phyloP scores from a whole-genome alignment of 306 rosid genomes.

The Medicago ruthenica region DNA sequence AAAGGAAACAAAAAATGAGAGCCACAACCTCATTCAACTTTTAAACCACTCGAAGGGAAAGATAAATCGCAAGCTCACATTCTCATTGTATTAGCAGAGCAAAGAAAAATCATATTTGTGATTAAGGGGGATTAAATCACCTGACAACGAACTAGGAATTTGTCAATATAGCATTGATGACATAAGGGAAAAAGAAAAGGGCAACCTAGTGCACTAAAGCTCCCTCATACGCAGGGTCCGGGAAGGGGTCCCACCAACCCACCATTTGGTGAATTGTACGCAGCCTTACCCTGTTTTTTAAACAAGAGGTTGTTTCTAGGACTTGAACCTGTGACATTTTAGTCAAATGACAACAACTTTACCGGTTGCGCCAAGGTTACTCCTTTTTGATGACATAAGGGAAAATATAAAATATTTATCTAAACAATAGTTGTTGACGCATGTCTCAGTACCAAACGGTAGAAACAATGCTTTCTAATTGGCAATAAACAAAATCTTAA shows the following conservation, averaged over 20 bases:
- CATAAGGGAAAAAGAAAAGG: no score
- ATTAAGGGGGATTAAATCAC: background rate
- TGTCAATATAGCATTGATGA: background rate
- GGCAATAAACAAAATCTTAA: background rate
- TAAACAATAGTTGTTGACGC: conserved; percentile 1
- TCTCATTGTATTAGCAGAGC: background rate
- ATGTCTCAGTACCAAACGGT: background rate
- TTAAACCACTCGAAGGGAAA: background rate
- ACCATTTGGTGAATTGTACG: no score
- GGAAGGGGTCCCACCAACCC: no score
- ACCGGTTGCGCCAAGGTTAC: no score
- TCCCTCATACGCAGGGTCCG: no score
- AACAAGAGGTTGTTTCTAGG: no score
- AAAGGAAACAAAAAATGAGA: background rate
- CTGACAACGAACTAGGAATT: conserved; percentile 13
- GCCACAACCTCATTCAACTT: background rate
- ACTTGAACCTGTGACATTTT: no score
- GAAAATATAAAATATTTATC: background rate
- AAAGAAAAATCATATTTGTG: background rate
- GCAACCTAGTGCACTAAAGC: no score
- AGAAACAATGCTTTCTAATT: background rate
- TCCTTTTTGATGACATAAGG: no score
- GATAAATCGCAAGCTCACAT: background rate
- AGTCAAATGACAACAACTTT: no score
- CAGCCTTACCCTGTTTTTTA: no score